phyloP scores from a whole-genome alignment of 805 yeast species.

The Candida multigemmis region DNA sequence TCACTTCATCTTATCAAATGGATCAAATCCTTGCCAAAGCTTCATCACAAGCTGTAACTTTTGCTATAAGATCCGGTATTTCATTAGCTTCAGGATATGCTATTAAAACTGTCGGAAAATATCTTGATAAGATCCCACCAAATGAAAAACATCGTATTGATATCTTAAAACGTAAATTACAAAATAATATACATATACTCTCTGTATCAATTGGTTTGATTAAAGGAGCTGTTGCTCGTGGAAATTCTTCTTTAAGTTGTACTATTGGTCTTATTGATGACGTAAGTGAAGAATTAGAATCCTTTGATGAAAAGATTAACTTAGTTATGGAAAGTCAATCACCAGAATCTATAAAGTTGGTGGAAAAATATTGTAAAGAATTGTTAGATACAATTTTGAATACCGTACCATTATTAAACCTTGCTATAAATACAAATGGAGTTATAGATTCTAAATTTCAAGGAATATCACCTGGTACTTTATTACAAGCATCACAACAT shows the following conservation, averaged over 20 bases:
- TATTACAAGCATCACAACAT: conserved; percentile 47
- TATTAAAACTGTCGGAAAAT: conserved; percentile 48
- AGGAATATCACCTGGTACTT: conserved; percentile 50
- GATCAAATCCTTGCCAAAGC: conserved; percentile 44
- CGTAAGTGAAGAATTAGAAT: conserved; percentile 48
- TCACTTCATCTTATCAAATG: too few species aligned
- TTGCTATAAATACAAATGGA: conserved; percentile 63
- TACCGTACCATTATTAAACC: conserved; percentile 56
- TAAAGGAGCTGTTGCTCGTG: conserved; percentile 51
- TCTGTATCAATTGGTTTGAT: conserved; percentile 63
- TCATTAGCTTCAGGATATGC: conserved; percentile 71
- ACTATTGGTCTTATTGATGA: conserved; percentile 47
- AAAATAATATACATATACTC: conserved; percentile 50
- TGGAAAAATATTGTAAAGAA: conserved; percentile 40
- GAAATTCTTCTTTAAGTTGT: conserved; percentile 47
- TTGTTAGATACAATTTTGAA: conserved; percentile 51
- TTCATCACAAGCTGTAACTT: conserved; percentile 69
- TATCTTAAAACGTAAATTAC: conserved; percentile 33
- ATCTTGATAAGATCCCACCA: conserved; percentile 47
- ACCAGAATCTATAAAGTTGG: conserved; percentile 31
- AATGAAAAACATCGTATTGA: conserved; percentile 40
- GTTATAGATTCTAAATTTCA: conserved; percentile 50
- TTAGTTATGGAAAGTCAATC: conserved; percentile 22
- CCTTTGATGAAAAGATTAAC: conserved; percentile 43
- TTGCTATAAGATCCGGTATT: conserved; percentile 70